These are phyloP conservation scores for Asterella californica DNA, from an alignment of 225 moss, liverwort and hornwort species.

Conservation along the genomic window DNA sequence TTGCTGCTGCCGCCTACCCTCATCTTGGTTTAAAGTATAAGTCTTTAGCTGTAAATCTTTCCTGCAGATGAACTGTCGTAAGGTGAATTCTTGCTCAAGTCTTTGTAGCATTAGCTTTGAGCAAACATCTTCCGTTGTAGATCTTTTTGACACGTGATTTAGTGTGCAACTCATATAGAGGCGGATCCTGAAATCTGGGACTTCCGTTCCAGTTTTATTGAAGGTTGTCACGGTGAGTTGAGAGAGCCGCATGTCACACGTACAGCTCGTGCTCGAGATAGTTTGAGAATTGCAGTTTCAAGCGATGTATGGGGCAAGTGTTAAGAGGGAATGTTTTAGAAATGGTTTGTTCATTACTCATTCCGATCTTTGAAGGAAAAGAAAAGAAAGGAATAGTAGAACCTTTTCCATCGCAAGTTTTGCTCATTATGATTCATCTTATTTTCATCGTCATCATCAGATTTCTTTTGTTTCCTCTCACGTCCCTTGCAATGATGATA, in stretches of 20 bases:
- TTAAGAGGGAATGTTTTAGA: not conserved
- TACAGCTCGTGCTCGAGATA: not conserved
- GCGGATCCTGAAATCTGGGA: not conserved
- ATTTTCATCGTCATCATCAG: too few relatives aligned
- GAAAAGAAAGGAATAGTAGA: not conserved
- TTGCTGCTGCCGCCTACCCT: not conserved
- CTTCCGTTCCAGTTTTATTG: not conserved
- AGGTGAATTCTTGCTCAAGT: not conserved
- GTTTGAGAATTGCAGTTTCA: constrained; percentile 2
- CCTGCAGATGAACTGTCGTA: constrained; percentile 5
- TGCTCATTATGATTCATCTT: too few relatives aligned
- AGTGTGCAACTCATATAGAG: constrained; percentile 9
- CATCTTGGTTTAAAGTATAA: not conserved
- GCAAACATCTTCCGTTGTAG: not conserved
- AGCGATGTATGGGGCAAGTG: not conserved
- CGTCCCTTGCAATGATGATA: too few relatives aligned
- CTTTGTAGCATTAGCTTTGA: constrained; percentile 4
- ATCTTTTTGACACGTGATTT: constrained; percentile 6
- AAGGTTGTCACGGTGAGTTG: not conserved
- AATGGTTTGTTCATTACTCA: not conserved
- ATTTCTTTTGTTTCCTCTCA: too few relatives aligned
- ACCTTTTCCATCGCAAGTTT: too few relatives aligned
- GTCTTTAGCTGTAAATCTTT: constrained; percentile 14
- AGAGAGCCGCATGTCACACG: not conserved
- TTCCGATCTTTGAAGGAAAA: not conserved